These are phyloP conservation scores for Aspergillus pseudotamarii DNA, from an alignment of 2,329 filamentous ascomycete genomes.

Conservation along the genomic window DNA sequence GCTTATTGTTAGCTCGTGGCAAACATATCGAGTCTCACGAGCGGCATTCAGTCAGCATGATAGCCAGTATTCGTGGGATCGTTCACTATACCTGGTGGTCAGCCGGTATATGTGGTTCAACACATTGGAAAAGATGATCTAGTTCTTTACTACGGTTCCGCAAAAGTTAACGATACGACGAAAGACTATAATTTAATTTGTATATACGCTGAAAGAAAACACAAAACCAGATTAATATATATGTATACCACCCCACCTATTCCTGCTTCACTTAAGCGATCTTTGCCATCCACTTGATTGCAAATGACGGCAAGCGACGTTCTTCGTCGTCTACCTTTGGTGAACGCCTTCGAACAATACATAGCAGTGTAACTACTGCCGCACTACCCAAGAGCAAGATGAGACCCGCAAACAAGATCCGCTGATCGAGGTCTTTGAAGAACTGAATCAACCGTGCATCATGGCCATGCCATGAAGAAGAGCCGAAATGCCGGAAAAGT, in stretches of 20 bases:
- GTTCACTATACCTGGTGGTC: constrained; percentile 43
- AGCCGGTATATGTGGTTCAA: constrained; percentile 50
- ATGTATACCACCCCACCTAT: not conserved
- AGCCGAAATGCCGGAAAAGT: constrained; percentile 46
- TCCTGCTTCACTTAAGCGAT: not conserved
- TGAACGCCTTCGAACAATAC: not conserved
- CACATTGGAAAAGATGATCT: constrained; percentile 14
- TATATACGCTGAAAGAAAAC: not conserved
- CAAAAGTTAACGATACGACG: not conserved
- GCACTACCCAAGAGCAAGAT: not conserved
- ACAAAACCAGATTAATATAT: not conserved
- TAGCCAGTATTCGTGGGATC: constrained; percentile 48
- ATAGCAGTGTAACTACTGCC: not conserved
- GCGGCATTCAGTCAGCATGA: constrained; percentile 41
- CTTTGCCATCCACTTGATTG: not conserved
- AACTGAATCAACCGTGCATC: constrained; percentile 30
- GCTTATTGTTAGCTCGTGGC: constrained; percentile 42
- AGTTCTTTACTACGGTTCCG: not conserved
- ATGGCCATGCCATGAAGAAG: constrained; percentile 48
- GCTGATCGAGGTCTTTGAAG: constrained; percentile 9
- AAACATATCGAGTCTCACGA: constrained; percentile 38
- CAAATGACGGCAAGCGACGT: not conserved
- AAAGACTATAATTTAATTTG: not conserved
- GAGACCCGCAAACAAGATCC: not conserved
- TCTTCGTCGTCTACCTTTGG: not conserved